These are phyloP conservation scores for Xylariaceae sp. DNA, from an alignment of 2,329 filamentous ascomycete species.

Conservation along the genomic window DNA sequence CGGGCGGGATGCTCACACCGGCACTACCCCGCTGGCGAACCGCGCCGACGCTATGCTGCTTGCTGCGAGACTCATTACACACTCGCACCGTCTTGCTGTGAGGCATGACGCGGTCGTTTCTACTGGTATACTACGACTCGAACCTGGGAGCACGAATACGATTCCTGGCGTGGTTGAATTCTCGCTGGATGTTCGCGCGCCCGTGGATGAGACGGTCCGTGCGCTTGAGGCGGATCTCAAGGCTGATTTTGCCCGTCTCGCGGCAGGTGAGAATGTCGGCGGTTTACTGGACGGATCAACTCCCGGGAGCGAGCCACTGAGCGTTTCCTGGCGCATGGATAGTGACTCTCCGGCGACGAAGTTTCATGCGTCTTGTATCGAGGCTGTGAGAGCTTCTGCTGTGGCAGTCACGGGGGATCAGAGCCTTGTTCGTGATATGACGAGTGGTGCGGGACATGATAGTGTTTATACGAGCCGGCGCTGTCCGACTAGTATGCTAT, in stretches of 20 bases:
- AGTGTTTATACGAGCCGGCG: slow-evolving; percentile 57
- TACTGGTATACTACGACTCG: slow-evolving; percentile 64
- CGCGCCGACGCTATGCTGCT: slow-evolving; percentile 66
- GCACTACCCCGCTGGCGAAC: slow-evolving; percentile 65
- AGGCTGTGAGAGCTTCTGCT: slow-evolving; percentile 58
- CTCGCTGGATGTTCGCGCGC: slow-evolving; percentile 62
- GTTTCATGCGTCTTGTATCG: slow-evolving; percentile 66
- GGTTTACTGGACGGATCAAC: slow-evolving; percentile 36
- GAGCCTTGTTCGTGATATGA: slow-evolving; percentile 35
- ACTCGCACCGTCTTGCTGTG: slow-evolving; percentile 60
- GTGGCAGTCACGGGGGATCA: slow-evolving; percentile 52
- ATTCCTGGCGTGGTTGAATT: slow-evolving; percentile 66
- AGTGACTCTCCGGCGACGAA: slow-evolving; percentile 57
- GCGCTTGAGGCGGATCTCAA: slow-evolving; percentile 54
- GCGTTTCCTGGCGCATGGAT: slow-evolving; percentile 52
- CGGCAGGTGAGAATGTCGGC: slow-evolving; percentile 51
- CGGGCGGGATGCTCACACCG: slow-evolving; percentile 69
- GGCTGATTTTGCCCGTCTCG: slow-evolving; percentile 56
- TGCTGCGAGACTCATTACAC: slow-evolving; percentile 63
- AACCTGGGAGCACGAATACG: slow-evolving; percentile 69
- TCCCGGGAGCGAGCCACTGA: slow-evolving; percentile 16
- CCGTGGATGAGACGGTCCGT: slow-evolving; percentile 50
- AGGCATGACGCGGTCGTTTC: slow-evolving; percentile 59
- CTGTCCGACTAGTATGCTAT: slow-evolving; percentile 64
- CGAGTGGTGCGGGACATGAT: slow-evolving; percentile 42